A percentile compares a stretch with the other conserved stretches of the same genome.
These are phyloP conservation scores for Colletotrichum sp. DNA, from an alignment of 2,329 filamentous ascomycete genomes.

Conservation along the genomic window DNA sequence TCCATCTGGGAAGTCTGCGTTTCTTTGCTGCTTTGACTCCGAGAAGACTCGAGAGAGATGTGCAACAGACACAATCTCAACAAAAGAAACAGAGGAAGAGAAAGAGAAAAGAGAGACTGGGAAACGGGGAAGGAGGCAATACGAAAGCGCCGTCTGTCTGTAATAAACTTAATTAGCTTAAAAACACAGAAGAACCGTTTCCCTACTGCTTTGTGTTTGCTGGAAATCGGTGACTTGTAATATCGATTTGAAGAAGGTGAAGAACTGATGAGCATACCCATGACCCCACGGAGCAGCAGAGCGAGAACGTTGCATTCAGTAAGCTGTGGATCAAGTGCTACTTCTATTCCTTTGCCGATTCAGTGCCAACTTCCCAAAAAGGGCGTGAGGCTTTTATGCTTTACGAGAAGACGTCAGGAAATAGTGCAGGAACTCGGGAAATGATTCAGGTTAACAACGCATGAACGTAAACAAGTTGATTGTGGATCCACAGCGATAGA, in stretches of 20 bases:
- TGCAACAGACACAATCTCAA: not conserved
- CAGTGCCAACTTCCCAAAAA: too few relatives aligned
- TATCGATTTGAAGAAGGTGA: too few relatives aligned
- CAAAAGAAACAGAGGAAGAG: not conserved
- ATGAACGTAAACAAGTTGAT: not conserved
- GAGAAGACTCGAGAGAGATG: not conserved
- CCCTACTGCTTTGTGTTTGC: too few relatives aligned
- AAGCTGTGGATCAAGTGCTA: too few relatives aligned
- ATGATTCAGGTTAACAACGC: not conserved
- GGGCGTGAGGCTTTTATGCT: not conserved
- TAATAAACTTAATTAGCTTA: slow-evolving; percentile 9
- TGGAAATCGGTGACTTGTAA: too few relatives aligned
- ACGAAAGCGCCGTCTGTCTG: not conserved
- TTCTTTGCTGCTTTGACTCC: not conserved
- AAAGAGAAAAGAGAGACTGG: not conserved
- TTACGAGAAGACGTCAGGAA: not conserved
- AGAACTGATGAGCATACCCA: too few relatives aligned
- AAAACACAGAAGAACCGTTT: not conserved
- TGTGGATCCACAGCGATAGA: not conserved
- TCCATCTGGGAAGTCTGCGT: not conserved
- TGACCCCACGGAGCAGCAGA: too few relatives aligned
- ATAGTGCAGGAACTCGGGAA: not conserved
- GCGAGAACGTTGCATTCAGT: too few relatives aligned
- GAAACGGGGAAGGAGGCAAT: not conserved
- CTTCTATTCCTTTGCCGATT: too few relatives aligned